phyloP scores from a whole-genome alignment of 352 stramenopile genomes.

The Pythium utonaiense region DNA sequence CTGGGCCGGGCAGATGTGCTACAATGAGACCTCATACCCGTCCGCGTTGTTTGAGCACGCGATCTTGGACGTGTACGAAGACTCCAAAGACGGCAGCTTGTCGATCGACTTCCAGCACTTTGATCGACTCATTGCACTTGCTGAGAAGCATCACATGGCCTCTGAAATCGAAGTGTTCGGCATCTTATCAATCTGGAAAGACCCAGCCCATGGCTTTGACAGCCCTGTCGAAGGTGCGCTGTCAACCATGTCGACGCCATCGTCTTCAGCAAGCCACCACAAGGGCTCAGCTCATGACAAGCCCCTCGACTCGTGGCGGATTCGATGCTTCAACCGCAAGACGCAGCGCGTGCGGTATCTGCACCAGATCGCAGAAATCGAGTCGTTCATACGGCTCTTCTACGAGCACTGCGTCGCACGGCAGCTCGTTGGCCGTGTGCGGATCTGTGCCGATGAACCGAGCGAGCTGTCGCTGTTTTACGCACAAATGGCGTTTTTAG shows the following conservation, averaged over 20 bases:
- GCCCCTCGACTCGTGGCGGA: constrained; percentile 60
- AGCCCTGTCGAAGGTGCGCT: constrained; percentile 41
- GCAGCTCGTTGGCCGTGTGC: constrained; percentile 55
- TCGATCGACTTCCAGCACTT: constrained; percentile 68
- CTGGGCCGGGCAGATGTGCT: constrained; percentile 76
- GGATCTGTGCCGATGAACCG: constrained; percentile 71
- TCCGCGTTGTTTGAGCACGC: constrained; percentile 72
- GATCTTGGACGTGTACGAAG: constrained; percentile 58
- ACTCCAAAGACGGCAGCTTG: constrained; percentile 19
- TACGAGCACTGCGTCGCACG: constrained; percentile 61
- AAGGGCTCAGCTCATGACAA: background rate
- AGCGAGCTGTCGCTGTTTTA: constrained; percentile 51
- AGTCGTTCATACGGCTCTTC: constrained; percentile 59
- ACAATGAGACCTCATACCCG: constrained; percentile 58
- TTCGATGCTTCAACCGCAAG: constrained; percentile 52
- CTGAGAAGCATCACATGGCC: constrained; percentile 45
- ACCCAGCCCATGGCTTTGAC: constrained; percentile 54
- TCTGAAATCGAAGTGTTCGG: constrained; percentile 76
- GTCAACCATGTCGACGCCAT: background rate
- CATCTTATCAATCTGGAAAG: constrained; percentile 63
- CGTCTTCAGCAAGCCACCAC: background rate
- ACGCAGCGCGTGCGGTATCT: constrained; percentile 65
- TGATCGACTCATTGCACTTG: constrained; percentile 55
- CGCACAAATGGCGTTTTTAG: constrained; percentile 60
- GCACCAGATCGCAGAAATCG: constrained; percentile 46